phyloP scores from a whole-genome alignment of 768 basidiomycete species.

The Dioszegia aurantiaca region DNA sequence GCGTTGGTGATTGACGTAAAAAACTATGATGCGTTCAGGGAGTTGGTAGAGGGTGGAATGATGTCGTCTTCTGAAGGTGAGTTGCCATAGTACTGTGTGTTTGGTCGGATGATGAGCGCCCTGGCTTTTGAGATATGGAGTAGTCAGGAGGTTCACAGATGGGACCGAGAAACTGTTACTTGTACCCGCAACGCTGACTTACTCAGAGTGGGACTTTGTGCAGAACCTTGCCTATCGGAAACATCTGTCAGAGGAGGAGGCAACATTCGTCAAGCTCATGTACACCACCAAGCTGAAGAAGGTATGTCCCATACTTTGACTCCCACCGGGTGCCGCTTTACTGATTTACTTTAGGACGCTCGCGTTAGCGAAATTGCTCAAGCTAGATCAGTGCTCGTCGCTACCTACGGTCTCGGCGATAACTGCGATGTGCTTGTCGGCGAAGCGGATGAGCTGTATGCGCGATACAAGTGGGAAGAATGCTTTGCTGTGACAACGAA shows the following conservation, averaged over 20 bases:
- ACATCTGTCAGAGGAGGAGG: slow-evolving; percentile 76
- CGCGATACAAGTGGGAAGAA: slow-evolving; percentile 87
- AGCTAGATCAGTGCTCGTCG: slow-evolving; percentile 72
- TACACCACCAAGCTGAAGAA: slow-evolving; percentile 89
- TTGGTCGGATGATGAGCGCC: not conserved
- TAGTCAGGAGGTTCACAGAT: not conserved
- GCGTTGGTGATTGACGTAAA: slow-evolving; percentile 91
- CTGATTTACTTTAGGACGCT: slow-evolving; percentile 56
- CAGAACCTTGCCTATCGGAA: slow-evolving; percentile 75
- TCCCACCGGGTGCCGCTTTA: no score
- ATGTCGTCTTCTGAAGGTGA: slow-evolving; percentile 91
- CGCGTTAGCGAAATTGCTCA: slow-evolving; percentile 76
- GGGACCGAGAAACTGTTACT: not conserved
- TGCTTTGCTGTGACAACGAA: slow-evolving; percentile 83
- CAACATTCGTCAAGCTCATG: slow-evolving; percentile 85
- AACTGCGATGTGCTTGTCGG: slow-evolving; percentile 91
- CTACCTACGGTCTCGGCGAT: slow-evolving; percentile 78
- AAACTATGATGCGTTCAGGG: slow-evolving; percentile 92
- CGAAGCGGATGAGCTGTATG: slow-evolving; percentile 84
- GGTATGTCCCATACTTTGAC: slow-evolving; percentile 45
- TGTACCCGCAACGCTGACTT: not conserved
- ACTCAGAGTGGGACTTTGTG: slow-evolving; percentile 91
- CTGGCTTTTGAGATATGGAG: not conserved
- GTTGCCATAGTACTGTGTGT: slow-evolving; percentile 10
- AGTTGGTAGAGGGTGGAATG: slow-evolving; percentile 87